Conservation (phyloP, 768 basidiomycete species). For the Jaapia argillacea region DNA sequence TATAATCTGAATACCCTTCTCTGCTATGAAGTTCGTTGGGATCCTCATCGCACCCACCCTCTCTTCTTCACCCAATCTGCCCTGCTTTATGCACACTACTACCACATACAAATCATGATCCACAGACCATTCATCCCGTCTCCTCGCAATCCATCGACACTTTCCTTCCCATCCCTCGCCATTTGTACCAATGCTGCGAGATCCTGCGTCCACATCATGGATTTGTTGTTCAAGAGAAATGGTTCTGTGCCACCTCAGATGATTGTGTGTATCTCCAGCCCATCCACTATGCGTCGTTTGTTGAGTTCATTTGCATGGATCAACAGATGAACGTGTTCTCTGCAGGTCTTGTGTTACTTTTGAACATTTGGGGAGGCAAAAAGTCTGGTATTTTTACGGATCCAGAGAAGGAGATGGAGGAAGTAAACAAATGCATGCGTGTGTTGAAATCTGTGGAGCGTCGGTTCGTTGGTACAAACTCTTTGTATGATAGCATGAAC, state of each 20-base stretch:
- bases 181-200: conserved; percentile 84
- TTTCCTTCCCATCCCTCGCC: conserved; percentile 55
- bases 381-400: conserved; percentile 19
- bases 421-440: conserved; percentile 32
- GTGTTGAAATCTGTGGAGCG: conserved; percentile 10
- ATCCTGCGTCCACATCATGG: conserved; percentile 62
- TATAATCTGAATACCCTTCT: neutral
- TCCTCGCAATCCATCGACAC: conserved; percentile 35
- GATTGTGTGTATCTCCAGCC: conserved; percentile 3
- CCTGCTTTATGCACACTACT: conserved; percentile 30
- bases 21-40: conserved; percentile 15
- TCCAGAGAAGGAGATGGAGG: conserved; percentile 24
- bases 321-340: conserved; percentile 24
- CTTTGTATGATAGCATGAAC: neutral
- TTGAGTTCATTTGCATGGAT: neutral
- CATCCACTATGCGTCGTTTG: neutral
- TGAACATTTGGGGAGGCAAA: conserved; percentile 39
- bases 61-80: conserved; percentile 25
- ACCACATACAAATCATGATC: conserved; percentile 51
- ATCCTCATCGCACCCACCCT: conserved; percentile 12
- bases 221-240: conserved; percentile 27
- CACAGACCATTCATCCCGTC: conserved; percentile 76
- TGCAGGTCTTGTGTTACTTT: conserved; percentile 33
- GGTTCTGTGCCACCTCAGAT: neutral
- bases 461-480: neutral